phyloP scores from a whole-genome alignment of 495 filamentous ascomycete genomes.

The Penicillium paradoxum region DNA sequence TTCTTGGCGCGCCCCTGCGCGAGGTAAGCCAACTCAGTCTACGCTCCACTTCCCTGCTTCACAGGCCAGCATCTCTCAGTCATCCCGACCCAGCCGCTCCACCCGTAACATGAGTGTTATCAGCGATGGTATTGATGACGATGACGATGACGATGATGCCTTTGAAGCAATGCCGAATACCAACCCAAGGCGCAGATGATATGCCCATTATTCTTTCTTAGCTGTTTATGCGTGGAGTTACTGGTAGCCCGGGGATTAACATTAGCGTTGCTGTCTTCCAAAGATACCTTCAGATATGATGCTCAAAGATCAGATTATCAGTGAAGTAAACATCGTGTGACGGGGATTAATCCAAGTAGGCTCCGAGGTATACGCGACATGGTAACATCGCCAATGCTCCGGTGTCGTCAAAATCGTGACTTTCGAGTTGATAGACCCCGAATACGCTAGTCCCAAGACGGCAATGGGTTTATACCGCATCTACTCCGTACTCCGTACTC shows the following conservation, averaged over 20 bases:
- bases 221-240: conserved; percentile 2
- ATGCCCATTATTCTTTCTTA: neutral
- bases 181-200: conserved; percentile 10
- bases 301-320: neutral
- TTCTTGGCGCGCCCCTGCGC: conserved; percentile 23
- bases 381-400: too few species aligned
- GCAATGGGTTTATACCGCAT: neutral
- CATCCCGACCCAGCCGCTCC: conserved; percentile 40
- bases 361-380: too few species aligned
- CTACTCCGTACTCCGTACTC: too few species aligned
- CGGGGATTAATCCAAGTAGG: too few species aligned
- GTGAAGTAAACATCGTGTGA: neutral
- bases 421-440: too few species aligned
- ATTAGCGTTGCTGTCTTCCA: neutral
- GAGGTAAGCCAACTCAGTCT: conserved; percentile 52
- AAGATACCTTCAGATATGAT: neutral
- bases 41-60: conserved; percentile 68
- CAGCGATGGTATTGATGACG: conserved; percentile 60
- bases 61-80: conserved; percentile 39
- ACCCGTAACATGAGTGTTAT: conserved; percentile 36
- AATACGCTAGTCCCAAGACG: neutral
- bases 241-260: neutral
- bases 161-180: conserved; percentile 58
- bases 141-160: conserved; percentile 77
- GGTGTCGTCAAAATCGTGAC: neutral